Percentiles rank a stretch among this genome's conserved stretches.
These are phyloP conservation scores for Capsicum chinense DNA, from an alignment of 257 asterid genomes.

Conservation along the genomic window DNA sequence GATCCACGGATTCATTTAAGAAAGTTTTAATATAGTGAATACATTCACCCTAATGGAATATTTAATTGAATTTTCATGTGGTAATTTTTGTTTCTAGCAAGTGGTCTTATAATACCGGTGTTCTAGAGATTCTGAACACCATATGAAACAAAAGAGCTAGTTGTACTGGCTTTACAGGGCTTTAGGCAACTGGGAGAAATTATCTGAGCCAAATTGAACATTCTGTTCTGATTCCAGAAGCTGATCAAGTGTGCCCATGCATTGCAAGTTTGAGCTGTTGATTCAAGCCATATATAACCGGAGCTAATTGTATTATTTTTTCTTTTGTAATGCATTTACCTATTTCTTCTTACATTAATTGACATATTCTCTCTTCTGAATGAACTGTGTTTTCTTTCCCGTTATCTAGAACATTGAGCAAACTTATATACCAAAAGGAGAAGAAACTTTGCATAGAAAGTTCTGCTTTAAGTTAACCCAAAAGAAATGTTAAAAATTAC, in stretches of 20 bases:
- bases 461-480: not conserved
- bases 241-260: not conserved
- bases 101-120: not conserved
- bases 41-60: slow-evolving; percentile 3
- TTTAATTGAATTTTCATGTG: slow-evolving; percentile 12
- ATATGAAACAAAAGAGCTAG: not conserved
- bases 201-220: not conserved
- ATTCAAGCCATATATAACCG: not conserved
- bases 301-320: not conserved
- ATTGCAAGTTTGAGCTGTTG: not conserved
- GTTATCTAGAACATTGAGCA: not conserved
- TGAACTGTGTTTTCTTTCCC: slow-evolving; percentile 20
- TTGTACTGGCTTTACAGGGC: not conserved
- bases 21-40: not conserved
- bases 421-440: not conserved
- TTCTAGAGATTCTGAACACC: not conserved
- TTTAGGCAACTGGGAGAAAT: not conserved
- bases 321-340: not conserved
- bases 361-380: not conserved
- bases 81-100: slow-evolving; percentile 1
- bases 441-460: not conserved
- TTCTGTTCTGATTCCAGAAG: not conserved
- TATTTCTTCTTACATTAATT: not conserved
- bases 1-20: slow-evolving; percentile 11
- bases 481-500: slow-evolving; percentile 3